A percentile compares a stretch with the other conserved stretches of the same genome.
These are phyloP conservation scores for Calophaca sinica DNA, from an alignment of 306 rosid species.

Conservation along the genomic window DNA sequence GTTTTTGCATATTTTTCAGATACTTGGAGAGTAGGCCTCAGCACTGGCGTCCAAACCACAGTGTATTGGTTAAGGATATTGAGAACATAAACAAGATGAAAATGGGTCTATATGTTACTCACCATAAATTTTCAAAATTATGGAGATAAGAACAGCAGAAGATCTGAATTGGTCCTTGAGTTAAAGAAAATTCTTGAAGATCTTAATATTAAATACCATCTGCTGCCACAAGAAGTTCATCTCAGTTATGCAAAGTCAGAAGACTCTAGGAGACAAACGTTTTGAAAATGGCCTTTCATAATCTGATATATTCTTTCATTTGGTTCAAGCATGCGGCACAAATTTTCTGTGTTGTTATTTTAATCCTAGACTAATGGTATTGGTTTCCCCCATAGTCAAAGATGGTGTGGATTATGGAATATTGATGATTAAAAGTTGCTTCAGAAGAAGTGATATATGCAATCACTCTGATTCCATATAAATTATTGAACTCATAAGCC, in stretches of 20 bases:
- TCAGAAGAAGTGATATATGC: background rate
- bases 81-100: conserved; percentile 76
- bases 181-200: conserved; percentile 79
- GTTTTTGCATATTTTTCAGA: conserved; percentile 50
- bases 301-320: background rate
- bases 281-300: conserved; percentile 27
- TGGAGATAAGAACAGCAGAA: conserved; percentile 64
- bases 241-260: conserved; percentile 53
- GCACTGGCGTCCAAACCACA: conserved; percentile 75
- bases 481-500: background rate
- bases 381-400: too few relatives aligned
- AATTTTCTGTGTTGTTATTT: too few relatives aligned
- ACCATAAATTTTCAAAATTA: conserved; percentile 88
- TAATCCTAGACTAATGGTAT: too few relatives aligned
- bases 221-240: conserved; percentile 76
- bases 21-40: conserved; percentile 79
- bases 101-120: conserved; percentile 61
- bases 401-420: too few relatives aligned
- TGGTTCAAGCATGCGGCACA: background rate
- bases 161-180: conserved; percentile 81
- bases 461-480: background rate
- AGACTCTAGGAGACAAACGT: conserved; percentile 40
- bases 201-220: conserved; percentile 68
- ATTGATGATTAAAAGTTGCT: too few relatives aligned
- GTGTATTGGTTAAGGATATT: conserved; percentile 68